Evolutionary conservation across 2,329 filamentous ascomycete genomes (phyloP).

Genomic region (Colletotrichum acutatum): DNA sequence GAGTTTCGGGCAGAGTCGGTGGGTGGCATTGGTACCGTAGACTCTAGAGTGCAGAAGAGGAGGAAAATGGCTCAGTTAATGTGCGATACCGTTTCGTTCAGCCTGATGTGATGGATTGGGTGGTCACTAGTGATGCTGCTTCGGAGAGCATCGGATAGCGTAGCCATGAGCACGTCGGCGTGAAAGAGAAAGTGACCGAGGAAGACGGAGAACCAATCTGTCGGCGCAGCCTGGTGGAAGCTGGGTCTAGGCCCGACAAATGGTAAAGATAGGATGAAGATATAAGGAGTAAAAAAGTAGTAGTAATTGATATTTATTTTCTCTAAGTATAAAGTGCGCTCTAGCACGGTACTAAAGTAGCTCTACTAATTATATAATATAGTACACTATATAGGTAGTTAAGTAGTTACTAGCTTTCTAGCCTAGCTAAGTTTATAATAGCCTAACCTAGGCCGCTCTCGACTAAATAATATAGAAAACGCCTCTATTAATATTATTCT

Average conservation of each 20-base stretch:
- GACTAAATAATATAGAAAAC: too few species aligned
- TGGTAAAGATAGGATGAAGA: neutral
- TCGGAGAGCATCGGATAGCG: neutral
- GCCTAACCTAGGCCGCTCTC: too few species aligned
- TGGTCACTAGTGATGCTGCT: neutral
- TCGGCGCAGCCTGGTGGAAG: neutral
- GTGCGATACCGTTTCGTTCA: slow-evolving; percentile 23
- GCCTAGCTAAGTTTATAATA: fast-evolving
- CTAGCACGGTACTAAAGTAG: too few species aligned
- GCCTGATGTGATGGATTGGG: slow-evolving; percentile 15
- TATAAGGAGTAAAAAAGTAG: neutral
- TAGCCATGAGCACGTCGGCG: neutral
- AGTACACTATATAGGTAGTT: fast-evolving
- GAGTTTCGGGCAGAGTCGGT: slow-evolving; percentile 18
- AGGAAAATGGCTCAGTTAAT: slow-evolving; percentile 27
- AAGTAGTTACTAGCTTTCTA: too few species aligned
- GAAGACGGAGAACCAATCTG: neutral
- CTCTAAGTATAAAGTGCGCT: too few species aligned
- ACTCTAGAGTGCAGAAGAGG: neutral
- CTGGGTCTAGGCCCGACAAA: neutral
- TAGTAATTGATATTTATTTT: too few species aligned
- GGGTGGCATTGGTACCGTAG: neutral
- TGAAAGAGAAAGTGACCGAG: neutral
- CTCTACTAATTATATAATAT: too few species aligned
- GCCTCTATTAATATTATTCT: fast-evolving